Percentiles rank a stretch among this genome's conserved stretches.
Evolutionary conservation across 2,329 filamentous ascomycete genomes (phyloP).

Genomic region (Tetracladium maxilliforme): DNA sequence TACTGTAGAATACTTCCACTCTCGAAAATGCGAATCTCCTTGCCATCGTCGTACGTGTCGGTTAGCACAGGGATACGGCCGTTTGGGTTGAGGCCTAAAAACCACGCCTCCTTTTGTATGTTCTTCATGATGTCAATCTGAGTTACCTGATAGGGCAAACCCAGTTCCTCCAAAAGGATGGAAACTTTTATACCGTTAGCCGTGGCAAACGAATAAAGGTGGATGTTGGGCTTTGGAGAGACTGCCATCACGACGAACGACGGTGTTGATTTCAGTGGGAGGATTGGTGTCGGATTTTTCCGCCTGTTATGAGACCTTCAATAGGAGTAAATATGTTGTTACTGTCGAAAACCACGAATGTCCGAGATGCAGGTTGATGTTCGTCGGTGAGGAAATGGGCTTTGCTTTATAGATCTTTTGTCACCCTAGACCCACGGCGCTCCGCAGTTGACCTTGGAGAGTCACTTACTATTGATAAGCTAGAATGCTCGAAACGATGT

Average conservation of each 20-base stretch:
- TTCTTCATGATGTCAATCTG: slow-evolving; percentile 57
- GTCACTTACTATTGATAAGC: no score
- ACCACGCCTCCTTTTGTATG: slow-evolving; percentile 69
- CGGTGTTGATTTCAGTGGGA: no score
- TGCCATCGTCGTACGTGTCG: slow-evolving; percentile 59
- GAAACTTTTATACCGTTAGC: slow-evolving; percentile 82
- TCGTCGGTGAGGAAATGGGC: no score
- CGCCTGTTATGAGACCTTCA: no score
- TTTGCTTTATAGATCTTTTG: no score
- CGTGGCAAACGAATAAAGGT: slow-evolving; percentile 67
- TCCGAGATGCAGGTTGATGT: no score
- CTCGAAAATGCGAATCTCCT: slow-evolving; percentile 61
- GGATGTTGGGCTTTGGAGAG: slow-evolving; percentile 42
- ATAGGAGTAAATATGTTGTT: no score
- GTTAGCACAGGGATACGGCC: slow-evolving; percentile 77
- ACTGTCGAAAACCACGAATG: no score
- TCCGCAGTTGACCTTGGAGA: no score
- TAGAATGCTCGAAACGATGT: no score
- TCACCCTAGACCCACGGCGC: no score
- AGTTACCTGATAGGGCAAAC: slow-evolving; percentile 58
- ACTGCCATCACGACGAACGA: slow-evolving; percentile 1
- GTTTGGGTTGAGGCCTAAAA: slow-evolving; percentile 79
- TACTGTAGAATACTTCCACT: slow-evolving; percentile 72
- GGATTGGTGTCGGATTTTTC: no score
- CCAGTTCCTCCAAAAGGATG: slow-evolving; percentile 70